These are phyloP conservation scores for Pythium phragmitis DNA, from an alignment of 352 stramenopile species.

Conservation along the genomic window DNA sequence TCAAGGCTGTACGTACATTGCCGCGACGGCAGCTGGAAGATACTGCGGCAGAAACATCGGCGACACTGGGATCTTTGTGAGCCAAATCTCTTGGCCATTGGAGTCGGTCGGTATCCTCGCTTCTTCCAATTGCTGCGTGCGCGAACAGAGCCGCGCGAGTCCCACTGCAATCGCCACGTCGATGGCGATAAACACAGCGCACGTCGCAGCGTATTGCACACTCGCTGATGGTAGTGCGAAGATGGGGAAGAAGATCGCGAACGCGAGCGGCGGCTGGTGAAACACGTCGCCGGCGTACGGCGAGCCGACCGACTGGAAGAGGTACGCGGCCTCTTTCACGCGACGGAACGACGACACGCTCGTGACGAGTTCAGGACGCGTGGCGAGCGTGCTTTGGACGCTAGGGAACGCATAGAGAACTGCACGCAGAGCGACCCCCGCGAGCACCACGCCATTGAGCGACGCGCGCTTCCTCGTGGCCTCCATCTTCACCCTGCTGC, in stretches of 20 bases:
- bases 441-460: conserved; percentile 12
- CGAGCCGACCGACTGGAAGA: conserved; percentile 43
- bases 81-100: conserved; percentile 59
- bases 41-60: conserved; percentile 51
- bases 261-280: conserved; percentile 80
- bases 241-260: conserved; percentile 63
- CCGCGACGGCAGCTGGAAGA: conserved; percentile 45
- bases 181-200: conserved; percentile 46
- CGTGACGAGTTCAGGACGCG: conserved; percentile 68
- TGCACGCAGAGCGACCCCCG: conserved; percentile 39
- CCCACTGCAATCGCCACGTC: conserved; percentile 60
- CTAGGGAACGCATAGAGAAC: conserved; percentile 36
- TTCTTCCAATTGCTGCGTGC: conserved; percentile 50
- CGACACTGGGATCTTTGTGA: conserved; percentile 69
- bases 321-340: conserved; percentile 57
- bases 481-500: conserved; percentile 4
- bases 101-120: conserved; percentile 30
- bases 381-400: conserved; percentile 39
- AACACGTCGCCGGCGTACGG: conserved; percentile 81
- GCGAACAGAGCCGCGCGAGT: conserved; percentile 51
- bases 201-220: conserved; percentile 34
- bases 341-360: conserved; percentile 59
- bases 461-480: conserved; percentile 3
- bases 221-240: conserved; percentile 23
- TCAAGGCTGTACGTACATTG: conserved; percentile 36